Base-by-base conservation (phyloP, 441 rosid genomes). In the Pelargonium myrrhifolium region DNA sequence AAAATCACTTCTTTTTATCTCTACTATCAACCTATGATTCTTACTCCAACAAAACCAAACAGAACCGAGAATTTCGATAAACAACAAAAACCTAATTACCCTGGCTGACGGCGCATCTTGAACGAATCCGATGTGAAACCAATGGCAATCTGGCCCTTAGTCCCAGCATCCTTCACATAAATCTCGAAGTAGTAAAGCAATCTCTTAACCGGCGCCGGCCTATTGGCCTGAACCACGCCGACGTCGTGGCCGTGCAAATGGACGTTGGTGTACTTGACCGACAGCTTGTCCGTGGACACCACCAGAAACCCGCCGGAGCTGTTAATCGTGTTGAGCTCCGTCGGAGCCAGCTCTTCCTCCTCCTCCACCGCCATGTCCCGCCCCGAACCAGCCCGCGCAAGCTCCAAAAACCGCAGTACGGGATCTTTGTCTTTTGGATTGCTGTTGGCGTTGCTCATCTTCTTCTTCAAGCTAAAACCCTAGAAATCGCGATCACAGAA, bases 21-120 rank as follows among this genome's bases (percentile, higher is more conserved):
- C 55, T 47, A 47, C 55, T 9, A 47, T 47, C 17, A 47, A 47
- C 55, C n/a, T 47, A 14, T 47, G 7, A 15, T 15, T 51, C 18
- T 7, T 51, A 51, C 58, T 3, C 18, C 21, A 17, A 6, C 9
- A 15, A 51, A 37, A 37, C 40, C 40, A 37, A 37, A 37, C 9
- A 37, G 40, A 37, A 37, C 9, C 40, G 9, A 37, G 40, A 37
- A 37, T 37, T 37, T 51, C 22, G 64, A 55, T 9, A 21, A 64
- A 60, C 11, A 51, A 62, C 53, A 49, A 61, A 43, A 43, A 18
- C 9, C 10, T 6, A 9, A 10, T 21, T 79, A 90, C 96, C 96
- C 96, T 8, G 92, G 94, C 56, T 89, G 98, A 68, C 97, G 83
- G n/a, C 92, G 81, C 86, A 85, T 87, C 75, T 75, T 86, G 85